Evolutionary conservation across 129 eudicot species (phyloP).

Genomic region (Tanacetum coccineum): DNA sequence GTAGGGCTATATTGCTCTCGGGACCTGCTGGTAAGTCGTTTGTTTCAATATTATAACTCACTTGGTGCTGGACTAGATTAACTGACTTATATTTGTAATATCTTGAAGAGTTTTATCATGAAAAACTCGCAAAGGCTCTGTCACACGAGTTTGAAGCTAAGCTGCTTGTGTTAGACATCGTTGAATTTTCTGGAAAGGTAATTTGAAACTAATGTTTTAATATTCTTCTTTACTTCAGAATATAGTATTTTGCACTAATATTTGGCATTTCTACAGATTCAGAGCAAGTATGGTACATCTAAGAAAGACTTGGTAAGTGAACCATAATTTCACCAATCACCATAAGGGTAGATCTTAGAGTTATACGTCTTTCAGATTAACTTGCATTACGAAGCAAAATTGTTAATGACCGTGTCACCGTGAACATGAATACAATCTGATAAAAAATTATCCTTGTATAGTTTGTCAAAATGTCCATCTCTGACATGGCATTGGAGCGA

Average conservation of each 20-base stretch:
- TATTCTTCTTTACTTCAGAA: background rate
- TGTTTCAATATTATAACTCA: slow-evolving; percentile 9
- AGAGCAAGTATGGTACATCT: slow-evolving; percentile 73
- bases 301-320: slow-evolving; percentile 71
- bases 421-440: slow-evolving; percentile 18
- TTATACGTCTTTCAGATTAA: background rate
- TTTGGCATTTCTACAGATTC: slow-evolving; percentile 58
- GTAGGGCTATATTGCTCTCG: slow-evolving; percentile 84
- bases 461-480: slow-evolving; percentile 60
- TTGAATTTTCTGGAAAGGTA: slow-evolving; percentile 85
- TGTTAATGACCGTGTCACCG: background rate
- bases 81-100: slow-evolving; percentile 17
- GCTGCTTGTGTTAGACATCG: slow-evolving; percentile 67
- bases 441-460: slow-evolving; percentile 21
- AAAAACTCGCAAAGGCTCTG: slow-evolving; percentile 79
- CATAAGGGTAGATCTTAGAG: background rate
- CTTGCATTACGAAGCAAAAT: background rate
- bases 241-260: slow-evolving; percentile 26
- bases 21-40: slow-evolving; percentile 75
- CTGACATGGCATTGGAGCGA: slow-evolving; percentile 62
- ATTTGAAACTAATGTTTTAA: background rate
- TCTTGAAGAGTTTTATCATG: slow-evolving; percentile 66
- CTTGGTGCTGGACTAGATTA: slow-evolving; percentile 13
- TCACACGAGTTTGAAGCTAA: slow-evolving; percentile 82
- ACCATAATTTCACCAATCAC: slow-evolving; percentile 2